Base-by-base conservation (phyloP, 805 yeast genomes). In the Yamadazyma sp. region DNA sequence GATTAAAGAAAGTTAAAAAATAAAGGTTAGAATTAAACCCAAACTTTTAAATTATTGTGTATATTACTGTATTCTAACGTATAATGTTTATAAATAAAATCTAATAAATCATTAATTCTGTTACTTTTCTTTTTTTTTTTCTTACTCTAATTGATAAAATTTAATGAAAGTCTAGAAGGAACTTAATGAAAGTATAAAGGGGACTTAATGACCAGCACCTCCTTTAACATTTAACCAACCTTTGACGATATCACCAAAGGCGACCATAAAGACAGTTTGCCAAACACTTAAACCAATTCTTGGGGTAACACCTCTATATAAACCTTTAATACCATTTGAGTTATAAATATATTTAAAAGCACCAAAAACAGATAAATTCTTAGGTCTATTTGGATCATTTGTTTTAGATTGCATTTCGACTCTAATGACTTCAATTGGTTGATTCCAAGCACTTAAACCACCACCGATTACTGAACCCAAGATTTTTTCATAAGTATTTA, bases 191-290 rank as follows among this genome's bases (percentile, higher is more conserved):
- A 42, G 51, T n/a, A n/a, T n/a, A n/a, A n/a, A n/a, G n/a, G n/a
- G n/a, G n/a, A n/a, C n/a, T n/a, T n/a, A 62, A 49, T 62, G 69
- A 15, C 65, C 66, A 23, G 56, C 58, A 30, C 67, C 65, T n/a
- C n/a, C n/a, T 17, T 67, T 67, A 23, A 69, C 57, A 36, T 66
- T 66, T 48, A 67, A 58, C 57, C 62, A 43, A 44, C 52, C 56
- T 52, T 65, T 67, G 53, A 66, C 60, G 27, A 88, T 86, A 56
- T 93, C 98, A 60, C 98, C 98, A 48, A 93, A 79, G 9, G 96
- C 96, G 40, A 91, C 98, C 98, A 91, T 91, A 62, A 95, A 91
- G 30, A 91, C 87, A 3, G 98, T 91, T 71, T 93, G 98, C 97
- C 98, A 93, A 44, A 91, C 82, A 53, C 98, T 95, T 47, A 93